Evolutionary conservation across 2,329 filamentous ascomycete species (phyloP).

Genomic region (Coniochaeta sp.): DNA sequence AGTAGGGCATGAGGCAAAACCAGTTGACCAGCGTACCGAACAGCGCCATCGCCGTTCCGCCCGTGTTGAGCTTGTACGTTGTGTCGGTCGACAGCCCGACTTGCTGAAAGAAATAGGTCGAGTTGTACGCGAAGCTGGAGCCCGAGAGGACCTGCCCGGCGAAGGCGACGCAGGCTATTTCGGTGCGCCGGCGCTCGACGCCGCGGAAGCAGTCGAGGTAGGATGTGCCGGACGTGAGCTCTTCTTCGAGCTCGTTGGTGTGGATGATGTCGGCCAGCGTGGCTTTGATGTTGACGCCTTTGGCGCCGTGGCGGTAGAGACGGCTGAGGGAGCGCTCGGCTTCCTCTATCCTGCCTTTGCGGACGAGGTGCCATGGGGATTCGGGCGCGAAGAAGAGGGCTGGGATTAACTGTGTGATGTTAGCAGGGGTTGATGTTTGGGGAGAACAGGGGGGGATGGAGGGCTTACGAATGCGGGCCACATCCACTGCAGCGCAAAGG

Average conservation of each 20-base stretch:
- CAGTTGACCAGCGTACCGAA: conserved; percentile 10
- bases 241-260: conserved; percentile 73
- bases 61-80: conserved; percentile 1
- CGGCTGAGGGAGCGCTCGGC: conserved; percentile 64
- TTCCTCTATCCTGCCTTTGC: conserved; percentile 55
- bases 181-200: conserved; percentile 69
- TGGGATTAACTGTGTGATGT: background rate
- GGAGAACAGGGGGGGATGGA: conserved; percentile 27
- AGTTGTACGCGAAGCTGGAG: background rate
- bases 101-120: conserved; percentile 1
- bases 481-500: conserved; percentile 71
- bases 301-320: conserved; percentile 57
- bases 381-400: conserved; percentile 61
- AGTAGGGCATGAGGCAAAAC: conserved; percentile 8
- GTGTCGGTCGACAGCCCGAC: background rate
- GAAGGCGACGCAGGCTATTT: conserved; percentile 33
- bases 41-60: conserved; percentile 6
- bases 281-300: conserved; percentile 63
- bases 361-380: conserved; percentile 69
- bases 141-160: conserved; percentile 1
- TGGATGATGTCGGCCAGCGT: conserved; percentile 90
- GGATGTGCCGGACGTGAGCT: conserved; percentile 64
- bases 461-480: conserved; percentile 62
- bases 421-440: background rate
- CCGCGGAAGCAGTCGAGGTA: conserved; percentile 84